Percentiles rank a stretch among this genome's conserved stretches.
These are phyloP conservation scores for Pseudozyma thailandica DNA, from an alignment of 1,284 basidiomycete genomes.

Conservation along the genomic window DNA sequence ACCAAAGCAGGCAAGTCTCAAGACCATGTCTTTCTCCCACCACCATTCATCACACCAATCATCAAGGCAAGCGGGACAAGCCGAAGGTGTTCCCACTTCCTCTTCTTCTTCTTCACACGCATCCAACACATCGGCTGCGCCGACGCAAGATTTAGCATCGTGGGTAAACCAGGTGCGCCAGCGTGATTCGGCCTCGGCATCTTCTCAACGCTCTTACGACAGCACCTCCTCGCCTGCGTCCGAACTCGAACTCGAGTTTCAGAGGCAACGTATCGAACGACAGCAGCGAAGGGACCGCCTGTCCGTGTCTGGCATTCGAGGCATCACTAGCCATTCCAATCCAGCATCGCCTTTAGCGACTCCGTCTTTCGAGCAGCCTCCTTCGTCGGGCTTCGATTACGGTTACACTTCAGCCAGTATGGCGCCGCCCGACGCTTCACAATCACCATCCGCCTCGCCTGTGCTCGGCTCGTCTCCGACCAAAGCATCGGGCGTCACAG, in stretches of 20 bases:
- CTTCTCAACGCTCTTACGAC: constrained; percentile 8
- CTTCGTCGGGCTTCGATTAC: constrained; percentile 6
- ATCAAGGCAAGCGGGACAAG: constrained; percentile 13
- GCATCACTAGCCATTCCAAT: constrained; percentile 35
- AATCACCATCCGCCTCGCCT: constrained; percentile 23
- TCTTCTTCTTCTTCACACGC: constrained; percentile 7
- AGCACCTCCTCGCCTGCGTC: constrained; percentile 18
- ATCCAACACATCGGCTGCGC: constrained; percentile 12
- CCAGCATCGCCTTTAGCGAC: constrained; percentile 35
- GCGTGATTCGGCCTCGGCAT: constrained; percentile 34
- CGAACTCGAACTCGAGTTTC: constrained; percentile 40
- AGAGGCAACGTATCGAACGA: constrained; percentile 37
- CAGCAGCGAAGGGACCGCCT: constrained; percentile 41
- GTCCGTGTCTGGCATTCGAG: constrained; percentile 37
- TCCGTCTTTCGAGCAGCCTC: constrained; percentile 19
- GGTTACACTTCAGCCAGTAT: constrained; percentile 9
- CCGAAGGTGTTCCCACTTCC: constrained; percentile 11
- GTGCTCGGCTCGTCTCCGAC: constrained; percentile 41
- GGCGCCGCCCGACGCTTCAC: constrained; percentile 27
- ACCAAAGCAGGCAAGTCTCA: background rate
- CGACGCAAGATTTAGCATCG: constrained; percentile 42
- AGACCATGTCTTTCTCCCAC: constrained; percentile 25
- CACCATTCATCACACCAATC: constrained; percentile 15
- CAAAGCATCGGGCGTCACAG: constrained; percentile 36
- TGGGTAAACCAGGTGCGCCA: constrained; percentile 46